These are phyloP conservation scores for Vitis labrusca DNA, from an alignment of 164 flowering plant species.

Conservation along the genomic window DNA sequence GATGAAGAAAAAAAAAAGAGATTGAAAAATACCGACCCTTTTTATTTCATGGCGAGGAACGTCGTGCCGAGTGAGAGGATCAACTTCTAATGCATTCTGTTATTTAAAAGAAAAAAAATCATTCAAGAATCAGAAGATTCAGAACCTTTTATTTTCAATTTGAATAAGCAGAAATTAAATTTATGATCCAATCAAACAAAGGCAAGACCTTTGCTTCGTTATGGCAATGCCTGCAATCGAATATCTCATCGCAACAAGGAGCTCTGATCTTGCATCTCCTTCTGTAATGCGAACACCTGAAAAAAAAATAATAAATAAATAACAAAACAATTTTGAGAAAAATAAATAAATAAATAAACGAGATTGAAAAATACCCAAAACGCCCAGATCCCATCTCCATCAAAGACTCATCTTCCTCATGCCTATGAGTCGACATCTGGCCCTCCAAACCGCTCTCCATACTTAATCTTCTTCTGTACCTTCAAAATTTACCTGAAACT, in stretches of 20 bases:
- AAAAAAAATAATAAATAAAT: no score
- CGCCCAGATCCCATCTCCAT: conserved; percentile 7
- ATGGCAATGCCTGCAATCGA: conserved; percentile 94
- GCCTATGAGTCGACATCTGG: neutral
- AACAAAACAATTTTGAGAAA: no score
- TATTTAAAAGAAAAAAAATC: neutral
- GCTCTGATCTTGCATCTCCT: conserved; percentile 89
- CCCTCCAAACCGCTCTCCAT: neutral
- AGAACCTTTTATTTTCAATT: no score
- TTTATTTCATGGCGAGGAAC: conserved; percentile 73
- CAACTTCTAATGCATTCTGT: conserved; percentile 65
- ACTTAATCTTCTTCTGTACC: no score
- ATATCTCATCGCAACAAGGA: conserved; percentile 83
- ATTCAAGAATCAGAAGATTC: no score
- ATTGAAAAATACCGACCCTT: conserved; percentile 36
- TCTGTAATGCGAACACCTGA: conserved; percentile 76
- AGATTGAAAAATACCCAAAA: conserved; percentile 7
- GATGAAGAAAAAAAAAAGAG: neutral
- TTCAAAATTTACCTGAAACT: no score
- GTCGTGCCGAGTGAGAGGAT: conserved; percentile 66
- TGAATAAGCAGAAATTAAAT: neutral
- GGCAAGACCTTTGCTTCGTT: conserved; percentile 74
- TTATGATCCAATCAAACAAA: no score
- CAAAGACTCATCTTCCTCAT: neutral
- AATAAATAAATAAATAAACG: no score